phyloP scores from a whole-genome alignment of 306 rosid species.

The Fagus sylvatica region DNA sequence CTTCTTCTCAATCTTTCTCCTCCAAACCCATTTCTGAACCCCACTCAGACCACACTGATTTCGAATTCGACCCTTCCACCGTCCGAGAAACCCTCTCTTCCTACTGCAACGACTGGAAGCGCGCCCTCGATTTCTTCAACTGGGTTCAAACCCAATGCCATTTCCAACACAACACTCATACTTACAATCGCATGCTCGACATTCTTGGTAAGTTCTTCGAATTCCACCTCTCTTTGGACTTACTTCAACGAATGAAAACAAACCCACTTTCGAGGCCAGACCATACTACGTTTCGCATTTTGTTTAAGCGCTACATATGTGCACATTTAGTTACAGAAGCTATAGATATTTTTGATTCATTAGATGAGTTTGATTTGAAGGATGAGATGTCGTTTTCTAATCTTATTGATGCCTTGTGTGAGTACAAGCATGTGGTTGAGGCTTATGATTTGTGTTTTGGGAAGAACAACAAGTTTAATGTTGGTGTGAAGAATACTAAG shows the following conservation, averaged over 20 bases:
- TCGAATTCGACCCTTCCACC: slow-evolving; percentile 34
- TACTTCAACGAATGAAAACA: slow-evolving; percentile 58
- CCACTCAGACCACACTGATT: background rate
- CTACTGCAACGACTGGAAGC: slow-evolving; percentile 78
- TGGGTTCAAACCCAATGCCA: slow-evolving; percentile 49
- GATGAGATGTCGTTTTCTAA: slow-evolving; percentile 62
- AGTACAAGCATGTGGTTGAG: slow-evolving; percentile 72
- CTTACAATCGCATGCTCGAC: slow-evolving; percentile 65
- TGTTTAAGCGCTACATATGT: slow-evolving; percentile 76
- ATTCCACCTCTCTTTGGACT: slow-evolving; percentile 62
- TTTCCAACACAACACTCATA: slow-evolving; percentile 64
- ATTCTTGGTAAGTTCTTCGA: slow-evolving; percentile 83
- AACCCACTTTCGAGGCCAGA: slow-evolving; percentile 55
- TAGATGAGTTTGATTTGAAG: slow-evolving; percentile 57
- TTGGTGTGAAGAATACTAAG: slow-evolving; percentile 43
- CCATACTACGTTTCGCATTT: slow-evolving; percentile 67
- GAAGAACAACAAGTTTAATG: slow-evolving; percentile 22
- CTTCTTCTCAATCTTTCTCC: slow-evolving; percentile 21
- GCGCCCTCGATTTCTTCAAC: slow-evolving; percentile 79
- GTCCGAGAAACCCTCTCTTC: slow-evolving; percentile 57
- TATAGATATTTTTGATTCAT: slow-evolving; percentile 48
- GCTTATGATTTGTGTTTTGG: slow-evolving; percentile 72
- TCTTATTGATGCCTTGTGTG: slow-evolving; percentile 82
- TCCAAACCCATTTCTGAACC: slow-evolving; percentile 22
- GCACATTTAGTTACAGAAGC: slow-evolving; percentile 74